A percentile compares a stretch with the other conserved stretches of the same genome.
These are phyloP conservation scores for Metschnikowia hibisci DNA, from an alignment of 805 yeast genomes.

Conservation along the genomic window DNA sequence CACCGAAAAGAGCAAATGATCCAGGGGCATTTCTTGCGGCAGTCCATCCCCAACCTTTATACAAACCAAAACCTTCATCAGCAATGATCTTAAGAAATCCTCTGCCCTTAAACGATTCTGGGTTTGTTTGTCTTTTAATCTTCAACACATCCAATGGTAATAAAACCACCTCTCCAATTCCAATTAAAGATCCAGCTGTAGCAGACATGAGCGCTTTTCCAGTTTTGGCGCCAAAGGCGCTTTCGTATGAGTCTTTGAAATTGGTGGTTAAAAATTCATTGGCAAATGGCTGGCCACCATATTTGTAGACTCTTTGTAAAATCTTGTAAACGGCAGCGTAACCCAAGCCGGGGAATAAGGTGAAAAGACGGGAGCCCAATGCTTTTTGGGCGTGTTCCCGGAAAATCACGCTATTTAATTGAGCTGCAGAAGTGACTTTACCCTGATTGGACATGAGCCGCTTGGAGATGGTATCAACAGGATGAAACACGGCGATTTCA, in stretches of 20 bases:
- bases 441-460: conserved; percentile 85
- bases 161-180: conserved; percentile 95
- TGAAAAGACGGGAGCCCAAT: conserved; percentile 63
- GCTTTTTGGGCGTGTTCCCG: conserved; percentile 73
- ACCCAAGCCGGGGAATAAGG: conserved; percentile 96
- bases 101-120: conserved; percentile 99
- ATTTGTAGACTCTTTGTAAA: conserved; percentile 95
- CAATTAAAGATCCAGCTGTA: conserved; percentile 94
- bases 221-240: conserved; percentile 82
- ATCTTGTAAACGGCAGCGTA: conserved; percentile 97
- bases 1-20: conserved; percentile 95
- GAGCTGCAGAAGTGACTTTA: conserved; percentile 55
- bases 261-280: conserved; percentile 83
- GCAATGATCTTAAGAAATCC: conserved; percentile 80
- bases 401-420: conserved; percentile 84
- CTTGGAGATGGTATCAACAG: conserved; percentile 96
- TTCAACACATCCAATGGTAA: conserved; percentile 94
- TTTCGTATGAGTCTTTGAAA: conserved; percentile 67
- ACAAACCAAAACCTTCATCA: conserved; percentile 91
- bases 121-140: conserved; percentile 98
- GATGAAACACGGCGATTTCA: conserved; percentile 96
- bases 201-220: conserved; percentile 98
- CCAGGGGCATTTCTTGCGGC: conserved; percentile 99
- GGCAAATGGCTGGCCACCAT: conserved; percentile 99
- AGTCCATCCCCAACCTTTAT: conserved; percentile 99